Base-by-base conservation (phyloP, 2,329 filamentous ascomycete genomes). In the Dothideomycetes sp. region DNA sequence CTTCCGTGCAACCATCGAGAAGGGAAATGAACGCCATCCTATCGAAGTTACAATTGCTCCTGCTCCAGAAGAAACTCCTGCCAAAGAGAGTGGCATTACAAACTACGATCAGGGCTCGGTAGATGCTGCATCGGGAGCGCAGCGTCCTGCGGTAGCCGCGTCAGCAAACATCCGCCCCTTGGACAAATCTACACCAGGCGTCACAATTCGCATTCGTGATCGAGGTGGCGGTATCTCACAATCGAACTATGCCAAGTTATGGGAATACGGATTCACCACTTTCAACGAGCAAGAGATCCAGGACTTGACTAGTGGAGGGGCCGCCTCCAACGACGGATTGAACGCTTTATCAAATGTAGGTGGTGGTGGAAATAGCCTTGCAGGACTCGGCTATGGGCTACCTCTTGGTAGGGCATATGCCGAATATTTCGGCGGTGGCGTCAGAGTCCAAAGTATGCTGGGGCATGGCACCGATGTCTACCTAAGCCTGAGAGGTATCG, bases 211-310 rank as follows among this genome's bases (percentile, higher is more conserved):
- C 17, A 95, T 98, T 51, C 80, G 91, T 7, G 91, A 98, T 58
- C 80, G 87, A n/a, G 91, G 91, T 35, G 89, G 89, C 29, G 91
- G 91, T 24, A 96, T 98, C 42, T 75, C 79, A 1, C 84, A 88
- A 0, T 84, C 88, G 12, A 80, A 91, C 19, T 66, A 91, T 23
- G 79, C 81, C 4, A 81, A 89, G 50, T 88, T 98, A 44, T 98
- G 91, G 88, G 88, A 87, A 5, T 98, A 96, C 60, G 91, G 84
- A 47, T 98, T 95, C 60, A 95, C 89, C 15, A 98, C 91, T 0
- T 96, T 96, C 61, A 81, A 77, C 43, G 84, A 85, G 16, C 73
- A 80, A 28, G 61, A 70, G 46, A 65, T 65, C 9, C 59, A 61
- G 5, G 75, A 47, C 68, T 75, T 43, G 57, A 65, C 66, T 4